These are phyloP conservation scores for Termitomyces sp. DNA, from an alignment of 768 basidiomycete genomes.

Conservation along the genomic window DNA sequence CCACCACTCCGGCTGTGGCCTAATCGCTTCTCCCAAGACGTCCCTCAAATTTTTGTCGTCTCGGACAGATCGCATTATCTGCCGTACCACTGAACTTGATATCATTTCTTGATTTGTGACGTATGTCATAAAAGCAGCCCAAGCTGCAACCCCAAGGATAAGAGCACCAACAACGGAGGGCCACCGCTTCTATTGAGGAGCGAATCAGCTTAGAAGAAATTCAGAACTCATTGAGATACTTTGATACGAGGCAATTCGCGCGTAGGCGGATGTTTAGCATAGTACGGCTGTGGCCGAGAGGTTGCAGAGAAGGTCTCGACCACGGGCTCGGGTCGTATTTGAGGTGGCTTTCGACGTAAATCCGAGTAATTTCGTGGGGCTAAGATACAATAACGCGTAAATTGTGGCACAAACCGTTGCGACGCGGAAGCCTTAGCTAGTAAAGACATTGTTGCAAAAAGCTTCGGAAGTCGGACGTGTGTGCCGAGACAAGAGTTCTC, in stretches of 20 bases:
- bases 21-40: constrained; percentile 59
- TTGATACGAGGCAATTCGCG: constrained; percentile 31
- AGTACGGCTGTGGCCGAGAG: constrained; percentile 32
- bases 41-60: constrained; percentile 44
- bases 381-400: neutral
- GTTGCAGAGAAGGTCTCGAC: constrained; percentile 23
- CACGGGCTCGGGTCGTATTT: constrained; percentile 11
- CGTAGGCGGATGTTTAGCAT: constrained; percentile 21
- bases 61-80: constrained; percentile 55
- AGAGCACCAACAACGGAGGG: constrained; percentile 46
- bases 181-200: constrained; percentile 41
- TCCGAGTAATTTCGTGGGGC: constrained; percentile 11
- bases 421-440: constrained; percentile 1
- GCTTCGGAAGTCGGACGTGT: neutral
- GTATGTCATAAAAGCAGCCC: constrained; percentile 64
- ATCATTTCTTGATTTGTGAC: constrained; percentile 76
- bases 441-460: constrained; percentile 7
- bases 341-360: constrained; percentile 14
- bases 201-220: neutral
- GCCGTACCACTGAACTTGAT: constrained; percentile 67
- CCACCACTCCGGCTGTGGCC: constrained; percentile 65
- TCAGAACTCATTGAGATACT: constrained; percentile 14
- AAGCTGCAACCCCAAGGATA: constrained; percentile 50
- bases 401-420: constrained; percentile 4
- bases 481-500: neutral